phyloP scores from a whole-genome alignment of 805 yeast species.

The Candida sanyiensis region DNA sequence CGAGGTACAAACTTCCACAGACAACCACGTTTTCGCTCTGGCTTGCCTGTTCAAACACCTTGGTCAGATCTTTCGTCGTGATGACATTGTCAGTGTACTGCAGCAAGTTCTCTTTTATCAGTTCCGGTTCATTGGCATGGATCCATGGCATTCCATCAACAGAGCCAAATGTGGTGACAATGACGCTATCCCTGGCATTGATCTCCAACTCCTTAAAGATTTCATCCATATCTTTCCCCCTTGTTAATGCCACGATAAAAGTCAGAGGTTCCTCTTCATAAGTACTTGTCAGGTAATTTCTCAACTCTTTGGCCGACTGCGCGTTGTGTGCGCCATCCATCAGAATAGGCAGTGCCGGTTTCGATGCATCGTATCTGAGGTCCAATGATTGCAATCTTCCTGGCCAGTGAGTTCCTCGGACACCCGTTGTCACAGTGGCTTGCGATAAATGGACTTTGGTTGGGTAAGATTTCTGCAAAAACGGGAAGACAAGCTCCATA shows the following conservation, averaged over 20 bases:
- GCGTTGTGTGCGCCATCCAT: constrained; percentile 94
- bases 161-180: constrained; percentile 55
- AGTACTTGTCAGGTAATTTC: constrained; percentile 39
- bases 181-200: constrained; percentile 45
- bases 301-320: constrained; percentile 73
- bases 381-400: constrained; percentile 67
- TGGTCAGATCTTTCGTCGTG: constrained; percentile 22
- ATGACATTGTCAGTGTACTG: constrained; percentile 28
- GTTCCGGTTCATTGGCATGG: constrained; percentile 34
- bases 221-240: constrained; percentile 55
- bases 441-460: constrained; percentile 27
- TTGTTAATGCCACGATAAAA: constrained; percentile 70
- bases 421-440: constrained; percentile 42
- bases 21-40: constrained; percentile 35
- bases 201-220: constrained; percentile 46
- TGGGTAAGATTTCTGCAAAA: constrained; percentile 23
- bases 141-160: constrained; percentile 98
- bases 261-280: constrained; percentile 24
- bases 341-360: constrained; percentile 33
- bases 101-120: constrained; percentile 19
- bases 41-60: constrained; percentile 25
- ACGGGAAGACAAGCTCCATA: constrained; percentile 32
- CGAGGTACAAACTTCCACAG: constrained; percentile 68
- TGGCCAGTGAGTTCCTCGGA: constrained; percentile 66
- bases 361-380: constrained; percentile 22